A percentile compares a stretch with the other conserved stretches of the same genome.
Conservation (phyloP, 495 filamentous ascomycete genomes). For the Annulohypoxylon nitens region DNA sequence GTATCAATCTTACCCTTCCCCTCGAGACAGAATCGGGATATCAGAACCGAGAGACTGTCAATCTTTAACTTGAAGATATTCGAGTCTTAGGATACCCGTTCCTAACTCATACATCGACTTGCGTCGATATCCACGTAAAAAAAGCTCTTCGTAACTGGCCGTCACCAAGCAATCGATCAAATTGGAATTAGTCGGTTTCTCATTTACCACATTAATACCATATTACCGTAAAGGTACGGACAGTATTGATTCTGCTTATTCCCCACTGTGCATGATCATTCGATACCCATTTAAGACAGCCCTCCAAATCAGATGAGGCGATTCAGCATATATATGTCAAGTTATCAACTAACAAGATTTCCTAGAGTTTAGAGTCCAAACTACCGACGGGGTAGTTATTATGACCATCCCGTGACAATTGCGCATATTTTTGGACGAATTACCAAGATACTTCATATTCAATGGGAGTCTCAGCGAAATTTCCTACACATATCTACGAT, state of each 20-base stretch:
- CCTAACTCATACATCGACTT: slow-evolving; percentile 13
- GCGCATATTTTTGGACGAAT: slow-evolving; percentile 22
- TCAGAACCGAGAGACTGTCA: slow-evolving; percentile 21
- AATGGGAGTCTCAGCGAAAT: slow-evolving; percentile 50
- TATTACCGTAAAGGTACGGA: slow-evolving; percentile 32
- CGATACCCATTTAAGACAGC: slow-evolving; percentile 39
- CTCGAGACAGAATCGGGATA: slow-evolving; percentile 29
- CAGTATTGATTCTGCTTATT: slow-evolving; percentile 36
- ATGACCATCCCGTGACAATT: slow-evolving; percentile 30
- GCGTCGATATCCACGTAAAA: slow-evolving; percentile 10
- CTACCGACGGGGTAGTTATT: slow-evolving; percentile 26
- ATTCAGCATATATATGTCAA: slow-evolving; percentile 19
- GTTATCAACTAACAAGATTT: slow-evolving; percentile 35
- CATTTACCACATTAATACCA: slow-evolving; percentile 5
- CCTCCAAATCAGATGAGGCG: slow-evolving; percentile 36
- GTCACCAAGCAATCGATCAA: slow-evolving; percentile 18
- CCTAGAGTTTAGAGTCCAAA: slow-evolving; percentile 21
- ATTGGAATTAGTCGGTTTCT: slow-evolving; percentile 9
- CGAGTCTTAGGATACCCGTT: slow-evolving; percentile 5
- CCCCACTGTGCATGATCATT: slow-evolving; percentile 48
- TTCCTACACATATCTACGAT: slow-evolving; percentile 41
- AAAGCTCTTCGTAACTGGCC: background rate
- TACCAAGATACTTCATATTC: slow-evolving; percentile 38
- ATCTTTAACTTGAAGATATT: slow-evolving; percentile 1
- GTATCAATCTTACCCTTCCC: slow-evolving; percentile 35